Base-by-base conservation (phyloP, 306 rosid species). In the Vicia faba region DNA sequence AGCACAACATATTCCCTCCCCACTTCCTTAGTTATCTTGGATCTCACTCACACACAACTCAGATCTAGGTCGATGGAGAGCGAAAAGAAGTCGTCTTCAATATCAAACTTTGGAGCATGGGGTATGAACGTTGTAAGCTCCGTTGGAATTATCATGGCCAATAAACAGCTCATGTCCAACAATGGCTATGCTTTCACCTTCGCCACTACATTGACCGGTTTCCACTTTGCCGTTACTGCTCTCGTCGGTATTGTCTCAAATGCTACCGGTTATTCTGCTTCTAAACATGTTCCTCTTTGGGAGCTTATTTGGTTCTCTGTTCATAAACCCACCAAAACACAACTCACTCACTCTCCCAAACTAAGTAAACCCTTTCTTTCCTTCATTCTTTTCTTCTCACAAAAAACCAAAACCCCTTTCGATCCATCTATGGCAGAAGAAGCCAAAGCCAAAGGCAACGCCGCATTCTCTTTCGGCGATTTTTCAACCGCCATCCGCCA, bases 361-460 rank as follows among this genome's bases (percentile, higher is more conserved):
- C 9, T 13, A 19, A 53, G 5, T 5, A 10, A 4, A 12, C 12
- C 63, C 25, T 6, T 36, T 16, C 10, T 4, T 31, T 25, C 18
- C 16, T 45, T 50, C 4, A 0, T 15, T 0, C 14, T 29, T 0
- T 15, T 0, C 14, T 29, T 66, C 41, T 71, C 69, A 0, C 2
- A 19, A 33, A 31, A 57, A n/a, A 38, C 12, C 51, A 19, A 48
- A 4, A 67, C 49, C 10, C 28, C 73, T 16, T 5, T 39, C 60
- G 61, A 55, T 55, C 13, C n/a, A 55, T 19, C 69, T 13, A 78
- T 93, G 99, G 99, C 97, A 20, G 99, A 93, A 61, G 99, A 93
- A 85, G 92, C 99, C 54, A 93, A 93, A 87, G 95, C 99, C 66
- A 93, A 83, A 54, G 99, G 99, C 31, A 90, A 93, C 89, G 89